Conservation (phyloP, 2,329 filamentous ascomycete species). For the Colletotrichum nymphaeae region DNA sequence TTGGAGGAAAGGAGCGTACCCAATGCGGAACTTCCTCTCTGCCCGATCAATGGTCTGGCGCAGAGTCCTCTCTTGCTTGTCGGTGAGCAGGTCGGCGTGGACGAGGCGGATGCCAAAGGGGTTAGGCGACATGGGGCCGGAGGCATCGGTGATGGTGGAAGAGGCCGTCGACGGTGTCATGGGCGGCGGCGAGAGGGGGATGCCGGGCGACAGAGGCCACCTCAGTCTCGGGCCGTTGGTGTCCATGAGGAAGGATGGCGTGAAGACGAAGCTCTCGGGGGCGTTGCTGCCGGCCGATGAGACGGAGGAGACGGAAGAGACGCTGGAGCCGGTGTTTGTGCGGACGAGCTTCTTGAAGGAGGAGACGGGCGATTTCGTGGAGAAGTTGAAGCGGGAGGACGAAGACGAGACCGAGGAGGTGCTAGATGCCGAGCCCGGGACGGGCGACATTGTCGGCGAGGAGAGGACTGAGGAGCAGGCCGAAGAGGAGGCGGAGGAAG, state of each 20-base stretch:
- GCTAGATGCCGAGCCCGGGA: constrained; percentile 28
- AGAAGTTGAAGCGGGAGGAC: constrained; percentile 41
- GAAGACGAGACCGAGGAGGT: constrained; percentile 40
- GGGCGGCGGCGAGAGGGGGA: constrained; percentile 54
- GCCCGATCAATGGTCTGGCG: constrained; percentile 63
- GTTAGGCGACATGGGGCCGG: constrained; percentile 47
- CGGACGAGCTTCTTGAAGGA: constrained; percentile 54
- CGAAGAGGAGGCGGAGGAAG: constrained; percentile 41
- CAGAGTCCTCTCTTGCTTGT: constrained; percentile 60
- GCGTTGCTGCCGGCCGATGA: constrained; percentile 38
- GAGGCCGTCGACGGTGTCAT: constrained; percentile 61
- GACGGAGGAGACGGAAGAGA: constrained; percentile 30
- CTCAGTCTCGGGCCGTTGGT: constrained; percentile 42
- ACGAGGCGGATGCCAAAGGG: constrained; percentile 63
- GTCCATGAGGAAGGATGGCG: constrained; percentile 44
- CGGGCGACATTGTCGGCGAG: constrained; percentile 46
- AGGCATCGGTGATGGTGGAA: constrained; percentile 47
- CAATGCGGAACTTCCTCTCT: constrained; percentile 53
- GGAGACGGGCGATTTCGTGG: constrained; percentile 43
- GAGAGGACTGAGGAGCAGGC: constrained; percentile 41
- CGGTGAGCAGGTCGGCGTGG: constrained; percentile 57
- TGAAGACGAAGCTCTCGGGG: constrained; percentile 46
- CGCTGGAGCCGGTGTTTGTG: constrained; percentile 48
- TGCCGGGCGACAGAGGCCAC: constrained; percentile 52
- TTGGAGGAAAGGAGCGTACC: constrained; percentile 37